These are phyloP conservation scores for Candida dajiaensis DNA, from an alignment of 805 yeast genomes.

Conservation along the genomic window DNA sequence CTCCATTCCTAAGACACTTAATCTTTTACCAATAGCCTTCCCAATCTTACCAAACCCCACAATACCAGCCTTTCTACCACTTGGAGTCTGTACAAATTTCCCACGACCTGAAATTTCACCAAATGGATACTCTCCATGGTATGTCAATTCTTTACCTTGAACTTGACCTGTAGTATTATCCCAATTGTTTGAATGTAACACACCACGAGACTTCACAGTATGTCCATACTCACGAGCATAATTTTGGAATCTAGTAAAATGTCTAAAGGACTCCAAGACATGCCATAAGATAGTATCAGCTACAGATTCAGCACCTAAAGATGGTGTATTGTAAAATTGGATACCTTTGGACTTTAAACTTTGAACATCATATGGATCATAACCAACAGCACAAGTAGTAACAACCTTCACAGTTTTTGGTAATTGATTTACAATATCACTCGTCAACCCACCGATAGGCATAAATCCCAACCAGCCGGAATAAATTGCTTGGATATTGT, in stretches of 20 bases:
- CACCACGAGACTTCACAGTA: constrained; percentile 35
- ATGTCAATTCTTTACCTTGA: constrained; percentile 3
- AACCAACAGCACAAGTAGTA: constrained; percentile 53
- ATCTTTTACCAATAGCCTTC: constrained; percentile 42
- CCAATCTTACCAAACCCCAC: constrained; percentile 64
- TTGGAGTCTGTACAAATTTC: constrained; percentile 29
- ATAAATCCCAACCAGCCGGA: constrained; percentile 55
- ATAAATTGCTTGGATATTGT: constrained; percentile 44
- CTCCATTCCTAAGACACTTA: constrained; percentile 50
- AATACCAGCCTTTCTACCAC: constrained; percentile 45
- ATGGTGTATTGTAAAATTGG: constrained; percentile 40
- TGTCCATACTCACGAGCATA: constrained; percentile 28
- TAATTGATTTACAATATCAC: constrained; percentile 36
- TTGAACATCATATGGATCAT: constrained; percentile 42
- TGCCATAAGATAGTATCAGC: constrained; percentile 59
- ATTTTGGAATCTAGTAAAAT: constrained; percentile 34
- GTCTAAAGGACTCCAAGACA: constrained; percentile 48
- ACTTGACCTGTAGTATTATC: constrained; percentile 2
- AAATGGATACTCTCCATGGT: constrained; percentile 27
- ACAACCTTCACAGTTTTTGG: constrained; percentile 43
- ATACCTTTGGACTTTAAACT: constrained; percentile 35
- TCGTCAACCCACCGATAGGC: constrained; percentile 43
- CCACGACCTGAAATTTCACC: constrained; percentile 35
- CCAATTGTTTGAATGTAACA: constrained; percentile 27
- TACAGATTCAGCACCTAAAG: constrained; percentile 50